These are phyloP conservation scores for Chaetomiaceae sp. DNA, from an alignment of 2,329 filamentous ascomycete species.

Conservation along the genomic window DNA sequence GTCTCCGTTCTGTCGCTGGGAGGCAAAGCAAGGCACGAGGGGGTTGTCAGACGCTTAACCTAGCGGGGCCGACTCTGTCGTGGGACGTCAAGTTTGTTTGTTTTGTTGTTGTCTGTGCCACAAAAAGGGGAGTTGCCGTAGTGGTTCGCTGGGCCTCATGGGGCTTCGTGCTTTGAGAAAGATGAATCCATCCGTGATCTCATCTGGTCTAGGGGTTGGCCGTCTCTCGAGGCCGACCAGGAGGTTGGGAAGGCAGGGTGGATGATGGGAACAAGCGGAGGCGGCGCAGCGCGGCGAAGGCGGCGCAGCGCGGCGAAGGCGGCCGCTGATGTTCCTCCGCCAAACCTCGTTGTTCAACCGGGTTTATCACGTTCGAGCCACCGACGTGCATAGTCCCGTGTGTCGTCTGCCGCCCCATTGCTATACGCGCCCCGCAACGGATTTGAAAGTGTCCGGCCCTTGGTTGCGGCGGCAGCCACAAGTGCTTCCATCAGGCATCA, in stretches of 20 bases:
- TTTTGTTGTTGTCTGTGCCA: neutral
- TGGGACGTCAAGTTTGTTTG: no score
- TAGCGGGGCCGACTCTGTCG: no score
- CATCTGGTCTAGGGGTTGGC: neutral
- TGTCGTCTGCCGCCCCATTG: no score
- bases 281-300: slow-evolving; percentile 7
- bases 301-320: slow-evolving; percentile 5
- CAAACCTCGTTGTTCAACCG: neutral
- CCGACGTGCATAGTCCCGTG: neutral
- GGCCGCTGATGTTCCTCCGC: neutral
- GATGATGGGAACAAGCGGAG: neutral
- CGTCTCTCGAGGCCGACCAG: neutral
- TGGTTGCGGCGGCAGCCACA: no score
- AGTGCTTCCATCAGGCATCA: no score
- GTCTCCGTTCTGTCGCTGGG: no score
- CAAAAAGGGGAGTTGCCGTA: neutral
- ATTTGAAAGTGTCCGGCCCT: no score
- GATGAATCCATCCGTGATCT: neutral
- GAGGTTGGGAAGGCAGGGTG: neutral
- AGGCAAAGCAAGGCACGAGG: no score
- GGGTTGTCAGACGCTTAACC: no score
- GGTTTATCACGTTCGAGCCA: neutral
- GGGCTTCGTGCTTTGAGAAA: no score
- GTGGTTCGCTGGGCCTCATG: no score
- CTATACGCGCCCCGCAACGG: no score